These are phyloP conservation scores for Mesembryanthemum crystallinum DNA, from an alignment of 148 eudicot genomes.

Conservation along the genomic window DNA sequence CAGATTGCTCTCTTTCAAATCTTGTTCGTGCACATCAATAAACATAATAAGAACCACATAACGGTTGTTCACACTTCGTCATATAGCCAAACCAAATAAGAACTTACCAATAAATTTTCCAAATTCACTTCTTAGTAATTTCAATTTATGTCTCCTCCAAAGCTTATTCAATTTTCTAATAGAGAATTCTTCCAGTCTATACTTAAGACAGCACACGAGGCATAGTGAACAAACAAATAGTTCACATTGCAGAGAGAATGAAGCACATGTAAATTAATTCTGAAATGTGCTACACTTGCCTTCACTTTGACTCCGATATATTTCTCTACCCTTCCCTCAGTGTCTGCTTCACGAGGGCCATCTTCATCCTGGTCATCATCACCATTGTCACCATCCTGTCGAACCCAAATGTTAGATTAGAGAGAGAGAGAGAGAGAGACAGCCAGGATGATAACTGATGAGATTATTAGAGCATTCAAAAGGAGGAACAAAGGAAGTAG, in stretches of 20 bases:
- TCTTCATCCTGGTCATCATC: slow-evolving; percentile 91
- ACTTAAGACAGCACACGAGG: not conserved
- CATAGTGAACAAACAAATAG: not conserved
- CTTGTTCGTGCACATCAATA: not conserved
- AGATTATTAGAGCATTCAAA: not conserved
- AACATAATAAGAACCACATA: not conserved
- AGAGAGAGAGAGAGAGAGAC: not conserved
- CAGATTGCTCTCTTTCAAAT: not conserved
- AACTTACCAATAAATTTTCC: too few relatives aligned
- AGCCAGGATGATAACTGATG: not conserved
- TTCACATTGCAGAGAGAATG: not conserved
- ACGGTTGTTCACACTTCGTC: not conserved
- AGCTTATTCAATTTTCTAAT: too few relatives aligned
- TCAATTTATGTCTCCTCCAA: too few relatives aligned
- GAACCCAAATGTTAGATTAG: slow-evolving; percentile 16
- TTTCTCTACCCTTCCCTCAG: slow-evolving; percentile 92
- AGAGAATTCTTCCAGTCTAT: too few relatives aligned
- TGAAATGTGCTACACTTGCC: slow-evolving; percentile 44
- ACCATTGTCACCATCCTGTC: slow-evolving; percentile 79
- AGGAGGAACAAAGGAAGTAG: not conserved
- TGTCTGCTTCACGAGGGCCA: slow-evolving; percentile 70
- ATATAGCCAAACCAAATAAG: not conserved
- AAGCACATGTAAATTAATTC: not conserved
- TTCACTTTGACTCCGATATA: slow-evolving; percentile 98
- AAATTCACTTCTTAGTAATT: too few relatives aligned